Percentiles rank a stretch among this genome's conserved stretches.
These are phyloP conservation scores for Deinandra increscens DNA, from an alignment of 129 eudicot species.

Conservation along the genomic window DNA sequence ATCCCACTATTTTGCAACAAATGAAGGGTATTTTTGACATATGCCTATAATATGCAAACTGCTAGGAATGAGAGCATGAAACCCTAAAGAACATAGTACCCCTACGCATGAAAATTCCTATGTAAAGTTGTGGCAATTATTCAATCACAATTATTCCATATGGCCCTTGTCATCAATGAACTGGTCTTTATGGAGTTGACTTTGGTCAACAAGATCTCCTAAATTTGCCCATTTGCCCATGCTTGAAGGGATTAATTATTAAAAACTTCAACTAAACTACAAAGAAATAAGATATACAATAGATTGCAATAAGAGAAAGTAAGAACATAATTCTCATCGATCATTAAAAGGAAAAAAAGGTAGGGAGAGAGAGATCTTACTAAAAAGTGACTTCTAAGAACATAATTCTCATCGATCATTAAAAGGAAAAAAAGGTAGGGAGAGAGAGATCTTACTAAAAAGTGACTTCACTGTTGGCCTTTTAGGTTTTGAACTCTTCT, in stretches of 20 bases:
- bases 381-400: conserved; percentile 67
- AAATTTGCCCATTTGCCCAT: not conserved
- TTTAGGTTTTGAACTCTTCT: conserved; percentile 69
- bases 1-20: conserved; percentile 13
- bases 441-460: conserved; percentile 58
- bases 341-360: too few species aligned
- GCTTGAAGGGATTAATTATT: conserved; percentile 8
- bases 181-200: not conserved
- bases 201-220: not conserved
- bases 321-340: too few species aligned
- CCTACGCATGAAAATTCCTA: conserved; percentile 7
- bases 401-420: too few species aligned
- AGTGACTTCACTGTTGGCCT: conserved; percentile 55
- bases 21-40: conserved; percentile 8
- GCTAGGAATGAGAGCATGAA: conserved; percentile 3
- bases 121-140: not conserved
- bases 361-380: conserved; percentile 42
- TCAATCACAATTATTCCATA: not conserved
- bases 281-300: too few species aligned
- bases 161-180: not conserved
- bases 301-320: too few species aligned
- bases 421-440: too few species aligned
- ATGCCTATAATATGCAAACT: conserved; percentile 5
- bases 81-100: not conserved
- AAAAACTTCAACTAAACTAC: not conserved